Conservation (phyloP, 2,329 filamentous ascomycete species). For the Botrytis pseudocinerea region DNA sequence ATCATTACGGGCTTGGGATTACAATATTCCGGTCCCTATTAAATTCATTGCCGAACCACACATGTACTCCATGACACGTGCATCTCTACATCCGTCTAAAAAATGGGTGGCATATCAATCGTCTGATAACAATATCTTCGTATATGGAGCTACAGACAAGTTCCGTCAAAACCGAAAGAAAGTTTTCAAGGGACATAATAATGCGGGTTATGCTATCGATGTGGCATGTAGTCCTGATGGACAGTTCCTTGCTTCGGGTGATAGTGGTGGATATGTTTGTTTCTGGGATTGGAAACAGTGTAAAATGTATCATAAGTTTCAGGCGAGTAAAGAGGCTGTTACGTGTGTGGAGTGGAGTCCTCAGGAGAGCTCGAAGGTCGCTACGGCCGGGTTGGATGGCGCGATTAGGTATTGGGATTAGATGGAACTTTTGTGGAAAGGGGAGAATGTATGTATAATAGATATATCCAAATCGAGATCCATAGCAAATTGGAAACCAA, state of each 20-base stretch:
- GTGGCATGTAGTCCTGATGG: constrained; percentile 87
- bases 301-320: constrained; percentile 97
- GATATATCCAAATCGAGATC: background rate
- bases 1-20: constrained; percentile 94
- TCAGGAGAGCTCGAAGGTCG: constrained; percentile 94
- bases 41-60: constrained; percentile 97
- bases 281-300: constrained; percentile 99
- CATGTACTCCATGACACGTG: constrained; percentile 94
- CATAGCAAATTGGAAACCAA: background rate
- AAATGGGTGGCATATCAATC: constrained; percentile 95
- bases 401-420: constrained; percentile 93
- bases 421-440: background rate
- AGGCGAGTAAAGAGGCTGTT: constrained; percentile 77
- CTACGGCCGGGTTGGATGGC: constrained; percentile 86
- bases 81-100: constrained; percentile 79
- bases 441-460: background rate
- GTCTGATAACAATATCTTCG: constrained; percentile 93
- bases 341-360: constrained; percentile 94
- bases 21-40: constrained; percentile 96
- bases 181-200: constrained; percentile 93
- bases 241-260: constrained; percentile 84
- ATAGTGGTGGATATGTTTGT: constrained; percentile 84
- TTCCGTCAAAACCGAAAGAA: constrained; percentile 98
- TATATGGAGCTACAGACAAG: constrained; percentile 91
- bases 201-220: constrained; percentile 89